A percentile compares a stretch with the other conserved stretches of the same genome.
These are phyloP conservation scores for Yamadazyma takamatsuzukensis DNA, from an alignment of 805 yeast species.

Conservation along the genomic window DNA sequence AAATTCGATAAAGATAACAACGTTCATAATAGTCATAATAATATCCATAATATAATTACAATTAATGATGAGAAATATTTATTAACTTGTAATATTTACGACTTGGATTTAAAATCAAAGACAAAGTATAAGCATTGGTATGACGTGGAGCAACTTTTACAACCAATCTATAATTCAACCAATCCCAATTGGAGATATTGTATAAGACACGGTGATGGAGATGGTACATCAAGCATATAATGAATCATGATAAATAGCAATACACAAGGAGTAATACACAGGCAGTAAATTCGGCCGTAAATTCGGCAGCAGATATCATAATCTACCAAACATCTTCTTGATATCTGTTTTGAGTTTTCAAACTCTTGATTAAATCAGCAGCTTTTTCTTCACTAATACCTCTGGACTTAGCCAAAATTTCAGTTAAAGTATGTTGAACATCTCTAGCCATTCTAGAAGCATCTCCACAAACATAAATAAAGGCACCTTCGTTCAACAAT, in stretches of 20 bases:
- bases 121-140: slow-evolving; percentile 45
- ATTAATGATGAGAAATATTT: slow-evolving; percentile 23
- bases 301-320: neutral
- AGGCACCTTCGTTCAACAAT: slow-evolving; percentile 67
- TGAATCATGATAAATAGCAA: no score
- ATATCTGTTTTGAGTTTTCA: slow-evolving; percentile 80
- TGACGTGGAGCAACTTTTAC: slow-evolving; percentile 36
- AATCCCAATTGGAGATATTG: slow-evolving; percentile 30
- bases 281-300: no score
- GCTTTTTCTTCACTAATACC: slow-evolving; percentile 66
- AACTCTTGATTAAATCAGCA: slow-evolving; percentile 68
- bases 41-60: slow-evolving; percentile 21
- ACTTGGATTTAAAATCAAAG: slow-evolving; percentile 46
- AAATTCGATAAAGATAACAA: slow-evolving; percentile 24
- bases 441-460: slow-evolving; percentile 95
- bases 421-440: slow-evolving; percentile 67
- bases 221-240: no score
- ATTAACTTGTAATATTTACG: slow-evolving; percentile 40
- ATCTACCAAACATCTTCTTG: slow-evolving; percentile 97
- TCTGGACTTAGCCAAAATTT: slow-evolving; percentile 61
- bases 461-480: slow-evolving; percentile 95
- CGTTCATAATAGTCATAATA: slow-evolving; percentile 27
- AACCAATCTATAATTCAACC: slow-evolving; percentile 27
- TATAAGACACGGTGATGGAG: slow-evolving; percentile 11
- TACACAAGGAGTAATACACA: no score